A percentile compares a stretch with the other conserved stretches of the same genome.
Conservation (phyloP, 2,329 filamentous ascomycete genomes). For the Zymoseptoria crescenta region DNA sequence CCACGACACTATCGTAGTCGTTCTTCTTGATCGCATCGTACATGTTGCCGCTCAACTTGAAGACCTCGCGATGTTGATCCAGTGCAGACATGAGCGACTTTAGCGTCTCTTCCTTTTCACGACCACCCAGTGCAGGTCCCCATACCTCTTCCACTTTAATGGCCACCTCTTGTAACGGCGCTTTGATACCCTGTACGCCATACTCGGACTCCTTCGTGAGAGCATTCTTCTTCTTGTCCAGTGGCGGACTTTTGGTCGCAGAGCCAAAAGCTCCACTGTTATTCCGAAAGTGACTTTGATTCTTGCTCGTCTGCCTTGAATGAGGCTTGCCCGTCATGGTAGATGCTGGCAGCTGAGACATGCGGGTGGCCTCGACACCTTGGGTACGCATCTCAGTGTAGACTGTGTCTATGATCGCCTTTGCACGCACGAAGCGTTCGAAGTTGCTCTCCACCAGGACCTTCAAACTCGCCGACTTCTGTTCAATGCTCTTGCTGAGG, state of each 20-base stretch:
- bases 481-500: conserved; percentile 85
- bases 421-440: conserved; percentile 93
- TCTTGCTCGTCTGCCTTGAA: conserved; percentile 61
- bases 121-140: conserved; percentile 85
- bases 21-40: conserved; percentile 81
- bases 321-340: conserved; percentile 39
- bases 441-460: conserved; percentile 96
- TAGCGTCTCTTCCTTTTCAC: conserved; percentile 82
- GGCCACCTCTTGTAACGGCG: conserved; percentile 77
- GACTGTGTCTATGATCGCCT: conserved; percentile 96
- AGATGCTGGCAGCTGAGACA: conserved; percentile 7
- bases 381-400: conserved; percentile 89
- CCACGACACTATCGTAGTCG: conserved; percentile 80
- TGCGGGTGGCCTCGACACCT: conserved; percentile 44
- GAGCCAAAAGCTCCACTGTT: conserved; percentile 31
- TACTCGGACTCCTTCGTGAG: conserved; percentile 89
- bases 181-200: conserved; percentile 79
- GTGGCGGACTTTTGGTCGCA: conserved; percentile 28
- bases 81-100: conserved; percentile 69
- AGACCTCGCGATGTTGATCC: conserved; percentile 70
- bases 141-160: conserved; percentile 96
- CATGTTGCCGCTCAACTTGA: conserved; percentile 71
- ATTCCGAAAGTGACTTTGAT: conserved; percentile 36
- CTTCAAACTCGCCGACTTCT: conserved; percentile 95
- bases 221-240: conserved; percentile 75